phyloP scores from a whole-genome alignment of 2,329 filamentous ascomycete species.

The Aspergillus carbonarius region DNA sequence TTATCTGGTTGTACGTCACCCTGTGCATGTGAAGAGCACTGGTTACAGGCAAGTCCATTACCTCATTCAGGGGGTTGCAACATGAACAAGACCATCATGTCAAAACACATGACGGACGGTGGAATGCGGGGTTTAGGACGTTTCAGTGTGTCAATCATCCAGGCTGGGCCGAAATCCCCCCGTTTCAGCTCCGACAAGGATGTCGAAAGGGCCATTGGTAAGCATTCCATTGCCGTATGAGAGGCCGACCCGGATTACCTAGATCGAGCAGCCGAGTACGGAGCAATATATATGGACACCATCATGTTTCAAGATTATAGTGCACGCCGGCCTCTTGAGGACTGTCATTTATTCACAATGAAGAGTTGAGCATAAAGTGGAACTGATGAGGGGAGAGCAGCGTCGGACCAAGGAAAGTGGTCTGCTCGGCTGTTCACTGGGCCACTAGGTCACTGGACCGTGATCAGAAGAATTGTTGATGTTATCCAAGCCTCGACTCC shows the following conservation, averaged over 20 bases:
- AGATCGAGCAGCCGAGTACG: background rate
- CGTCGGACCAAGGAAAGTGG: background rate
- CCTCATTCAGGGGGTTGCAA: background rate
- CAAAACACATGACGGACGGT: conserved; percentile 12
- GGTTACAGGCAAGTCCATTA: background rate
- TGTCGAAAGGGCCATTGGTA: conserved; percentile 7
- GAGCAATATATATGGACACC: background rate
- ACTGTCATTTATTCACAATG: background rate
- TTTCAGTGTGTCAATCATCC: conserved; percentile 20
- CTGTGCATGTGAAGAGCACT: background rate
- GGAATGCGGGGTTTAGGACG: conserved; percentile 23
- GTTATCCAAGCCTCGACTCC: background rate
- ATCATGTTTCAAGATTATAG: background rate
- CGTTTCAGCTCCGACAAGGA: conserved; percentile 15
- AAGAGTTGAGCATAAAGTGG: background rate
- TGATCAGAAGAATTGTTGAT: background rate
- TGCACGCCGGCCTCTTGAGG: background rate
- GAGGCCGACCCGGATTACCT: background rate
- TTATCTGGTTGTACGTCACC: background rate
- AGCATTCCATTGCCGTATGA: background rate
- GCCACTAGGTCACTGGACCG: background rate
- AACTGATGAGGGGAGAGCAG: background rate
- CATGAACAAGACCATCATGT: background rate
- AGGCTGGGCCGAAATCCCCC: conserved; percentile 10
- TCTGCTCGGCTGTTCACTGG: background rate